These are phyloP conservation scores for Solanum stenotomum DNA, from an alignment of 257 asterid species.

Conservation along the genomic window DNA sequence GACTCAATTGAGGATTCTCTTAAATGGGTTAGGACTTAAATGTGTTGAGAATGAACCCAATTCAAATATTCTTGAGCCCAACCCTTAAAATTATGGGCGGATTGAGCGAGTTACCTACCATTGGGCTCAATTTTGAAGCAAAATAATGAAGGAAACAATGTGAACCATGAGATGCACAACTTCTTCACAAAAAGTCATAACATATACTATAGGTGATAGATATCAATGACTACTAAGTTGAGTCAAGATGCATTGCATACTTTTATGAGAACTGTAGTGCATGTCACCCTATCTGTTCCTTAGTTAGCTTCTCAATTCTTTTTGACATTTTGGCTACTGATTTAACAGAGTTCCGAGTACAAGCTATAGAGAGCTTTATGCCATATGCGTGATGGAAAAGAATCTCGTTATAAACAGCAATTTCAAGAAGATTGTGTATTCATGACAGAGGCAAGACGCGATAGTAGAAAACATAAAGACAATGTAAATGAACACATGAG, in stretches of 20 bases:
- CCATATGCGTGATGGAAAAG: background rate
- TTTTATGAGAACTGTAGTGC: background rate
- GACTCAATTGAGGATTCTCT: too few species aligned
- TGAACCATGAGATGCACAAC: background rate
- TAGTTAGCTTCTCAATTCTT: background rate
- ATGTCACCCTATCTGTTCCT: background rate
- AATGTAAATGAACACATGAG: background rate
- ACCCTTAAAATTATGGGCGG: too few species aligned
- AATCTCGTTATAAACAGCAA: background rate
- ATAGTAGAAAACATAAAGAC: background rate
- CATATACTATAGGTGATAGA: background rate
- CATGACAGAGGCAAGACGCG: background rate
- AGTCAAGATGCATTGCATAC: background rate
- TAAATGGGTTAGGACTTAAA: too few species aligned
- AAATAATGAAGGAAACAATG: background rate
- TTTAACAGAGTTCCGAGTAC: background rate
- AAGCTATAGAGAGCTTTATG: background rate
- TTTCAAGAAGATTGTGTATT: background rate
- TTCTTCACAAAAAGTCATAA: background rate
- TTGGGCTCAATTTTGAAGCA: too few species aligned
- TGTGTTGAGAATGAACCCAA: accelerated
- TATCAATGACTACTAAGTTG: background rate
- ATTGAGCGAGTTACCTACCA: accelerated
- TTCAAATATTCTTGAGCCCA: too few species aligned
- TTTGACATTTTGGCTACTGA: background rate